Evolutionary conservation across 192 early-diverging fungal species (phyloP).

Genomic region (Jimgerdemannia flammicorona): DNA sequence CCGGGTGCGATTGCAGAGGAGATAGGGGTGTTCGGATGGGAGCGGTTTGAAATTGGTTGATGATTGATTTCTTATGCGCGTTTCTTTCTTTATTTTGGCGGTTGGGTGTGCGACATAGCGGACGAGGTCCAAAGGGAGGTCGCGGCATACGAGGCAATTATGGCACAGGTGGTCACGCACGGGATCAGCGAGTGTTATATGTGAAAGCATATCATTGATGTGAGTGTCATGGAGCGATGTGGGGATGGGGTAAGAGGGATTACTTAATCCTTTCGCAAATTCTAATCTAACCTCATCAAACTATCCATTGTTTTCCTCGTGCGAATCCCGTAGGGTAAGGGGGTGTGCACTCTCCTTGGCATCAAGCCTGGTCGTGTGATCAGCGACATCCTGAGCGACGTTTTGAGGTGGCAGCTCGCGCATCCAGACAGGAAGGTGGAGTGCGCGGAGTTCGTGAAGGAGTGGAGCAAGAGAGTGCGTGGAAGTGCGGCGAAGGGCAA

Average conservation of each 20-base stretch:
- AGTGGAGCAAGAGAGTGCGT: too few relatives aligned
- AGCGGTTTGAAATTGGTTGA: too few relatives aligned
- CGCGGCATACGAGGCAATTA: conserved; percentile 24
- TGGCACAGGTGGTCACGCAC: conserved; percentile 27
- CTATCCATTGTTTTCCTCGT: too few relatives aligned
- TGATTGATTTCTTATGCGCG: background rate
- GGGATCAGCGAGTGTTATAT: conserved; percentile 38
- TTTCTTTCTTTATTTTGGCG: background rate
- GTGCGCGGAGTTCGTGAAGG: too few relatives aligned
- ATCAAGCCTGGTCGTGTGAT: conserved; percentile 30
- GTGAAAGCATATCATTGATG: conserved; percentile 47
- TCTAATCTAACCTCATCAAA: too few relatives aligned
- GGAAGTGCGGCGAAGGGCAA: too few relatives aligned
- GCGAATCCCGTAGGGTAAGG: conserved; percentile 55
- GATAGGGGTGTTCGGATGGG: too few relatives aligned
- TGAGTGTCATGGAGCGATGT: conserved; percentile 16
- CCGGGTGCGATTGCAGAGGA: background rate
- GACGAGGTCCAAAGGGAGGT: conserved; percentile 7
- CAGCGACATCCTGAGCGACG: conserved; percentile 41
- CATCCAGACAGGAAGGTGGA: conserved; percentile 52
- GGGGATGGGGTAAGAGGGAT: background rate
- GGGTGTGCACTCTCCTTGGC: conserved; percentile 44
- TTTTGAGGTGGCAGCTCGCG: conserved; percentile 85
- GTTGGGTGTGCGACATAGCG: conserved; percentile 9
- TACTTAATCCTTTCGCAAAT: background rate